Conservation (phyloP, 768 basidiomycete genomes). For the Tulasnella sp. region DNA sequence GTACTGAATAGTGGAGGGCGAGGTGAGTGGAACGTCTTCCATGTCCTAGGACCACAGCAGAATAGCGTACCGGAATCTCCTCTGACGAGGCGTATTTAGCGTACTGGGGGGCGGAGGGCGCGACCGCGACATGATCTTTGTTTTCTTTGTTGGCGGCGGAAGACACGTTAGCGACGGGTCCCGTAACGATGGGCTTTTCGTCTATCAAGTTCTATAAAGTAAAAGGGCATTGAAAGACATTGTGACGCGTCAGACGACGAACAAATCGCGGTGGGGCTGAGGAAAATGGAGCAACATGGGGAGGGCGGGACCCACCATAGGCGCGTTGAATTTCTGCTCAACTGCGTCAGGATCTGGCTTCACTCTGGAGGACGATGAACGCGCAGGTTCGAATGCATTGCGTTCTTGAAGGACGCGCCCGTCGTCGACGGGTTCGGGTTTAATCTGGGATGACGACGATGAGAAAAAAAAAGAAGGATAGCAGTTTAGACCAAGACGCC, state of each 20-base stretch:
- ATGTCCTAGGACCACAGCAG: not conserved
- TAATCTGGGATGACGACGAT: conserved; percentile 31
- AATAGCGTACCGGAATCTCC: conserved; percentile 8
- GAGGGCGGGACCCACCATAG: not conserved
- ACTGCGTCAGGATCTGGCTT: not conserved
- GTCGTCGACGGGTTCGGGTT: conserved; percentile 37
- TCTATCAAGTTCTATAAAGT: not conserved
- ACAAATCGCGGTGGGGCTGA: not conserved
- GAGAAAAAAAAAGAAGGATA: too few relatives aligned
- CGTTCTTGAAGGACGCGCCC: conserved; percentile 20
- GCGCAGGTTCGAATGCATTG: not conserved
- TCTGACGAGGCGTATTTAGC: not conserved
- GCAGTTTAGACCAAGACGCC: not conserved
- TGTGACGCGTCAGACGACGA: not conserved
- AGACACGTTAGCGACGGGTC: not conserved
- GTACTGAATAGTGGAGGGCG: not conserved
- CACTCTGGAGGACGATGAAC: not conserved
- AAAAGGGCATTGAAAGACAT: not conserved
- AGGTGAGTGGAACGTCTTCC: not conserved
- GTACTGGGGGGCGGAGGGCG: not conserved
- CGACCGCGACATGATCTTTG: not conserved
- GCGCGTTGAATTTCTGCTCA: not conserved
- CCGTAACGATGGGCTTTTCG: not conserved
- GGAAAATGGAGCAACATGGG: not conserved
- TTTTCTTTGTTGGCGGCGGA: not conserved